Conservation (phyloP, 169 alveolate genomes). For the Plasmodium yoelii region DNA sequence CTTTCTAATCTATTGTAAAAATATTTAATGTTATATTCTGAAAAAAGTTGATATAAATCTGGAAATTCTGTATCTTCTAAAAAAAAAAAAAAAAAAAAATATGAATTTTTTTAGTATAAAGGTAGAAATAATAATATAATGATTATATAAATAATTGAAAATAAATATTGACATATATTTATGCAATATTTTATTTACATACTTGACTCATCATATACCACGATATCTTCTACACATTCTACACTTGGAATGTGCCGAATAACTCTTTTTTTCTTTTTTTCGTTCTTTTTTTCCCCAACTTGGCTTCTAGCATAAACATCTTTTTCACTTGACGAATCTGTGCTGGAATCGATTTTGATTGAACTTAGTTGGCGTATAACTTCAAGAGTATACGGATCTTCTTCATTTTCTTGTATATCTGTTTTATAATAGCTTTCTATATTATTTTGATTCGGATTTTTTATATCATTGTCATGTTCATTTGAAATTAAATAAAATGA, state of each 20-base stretch:
- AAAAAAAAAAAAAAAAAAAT: too few relatives aligned
- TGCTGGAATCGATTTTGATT: constrained; percentile 31
- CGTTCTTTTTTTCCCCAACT: constrained; percentile 11
- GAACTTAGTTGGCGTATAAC: constrained; percentile 58
- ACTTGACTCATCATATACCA: constrained; percentile 63
- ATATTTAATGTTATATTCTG: constrained; percentile 86
- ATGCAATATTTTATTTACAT: not conserved
- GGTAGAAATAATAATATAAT: too few relatives aligned
- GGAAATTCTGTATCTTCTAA: constrained; percentile 79
- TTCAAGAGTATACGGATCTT: constrained; percentile 30
- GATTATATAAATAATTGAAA: too few relatives aligned
- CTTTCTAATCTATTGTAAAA: constrained; percentile 86
- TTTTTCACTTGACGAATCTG: not conserved
- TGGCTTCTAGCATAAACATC: not conserved
- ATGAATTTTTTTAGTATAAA: not conserved
- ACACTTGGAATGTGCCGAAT: constrained; percentile 7
- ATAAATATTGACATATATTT: too few relatives aligned
- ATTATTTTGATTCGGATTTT: not conserved
- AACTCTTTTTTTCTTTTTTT: constrained; percentile 13
- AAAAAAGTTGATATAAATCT: constrained; percentile 87
- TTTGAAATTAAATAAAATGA: not conserved
- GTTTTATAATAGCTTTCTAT: not conserved
- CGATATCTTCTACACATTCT: constrained; percentile 65
- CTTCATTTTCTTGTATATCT: constrained; percentile 4
- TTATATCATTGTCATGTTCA: not conserved